These are phyloP conservation scores for Xylaria nigripes DNA, from an alignment of 495 filamentous ascomycete species.

Conservation along the genomic window DNA sequence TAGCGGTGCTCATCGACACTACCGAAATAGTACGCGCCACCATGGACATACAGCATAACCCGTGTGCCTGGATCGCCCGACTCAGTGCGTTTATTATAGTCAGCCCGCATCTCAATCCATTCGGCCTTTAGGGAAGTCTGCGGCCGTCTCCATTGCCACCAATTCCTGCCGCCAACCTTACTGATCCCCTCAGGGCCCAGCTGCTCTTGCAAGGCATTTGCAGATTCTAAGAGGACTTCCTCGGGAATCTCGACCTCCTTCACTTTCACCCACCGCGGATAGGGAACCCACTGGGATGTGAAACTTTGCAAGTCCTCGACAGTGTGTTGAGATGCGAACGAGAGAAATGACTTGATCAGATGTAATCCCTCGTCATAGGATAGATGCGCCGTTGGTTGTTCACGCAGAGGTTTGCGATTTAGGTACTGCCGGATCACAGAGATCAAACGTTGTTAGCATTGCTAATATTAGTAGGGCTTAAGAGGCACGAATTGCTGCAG, in stretches of 20 bases:
- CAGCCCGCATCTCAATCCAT: constrained; percentile 90
- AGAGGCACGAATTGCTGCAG: not conserved
- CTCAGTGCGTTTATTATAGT: constrained; percentile 64
- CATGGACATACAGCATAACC: constrained; percentile 90
- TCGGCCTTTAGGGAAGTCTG: constrained; percentile 63
- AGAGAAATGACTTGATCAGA: constrained; percentile 75
- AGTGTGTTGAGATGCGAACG: constrained; percentile 72
- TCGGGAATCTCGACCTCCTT: constrained; percentile 63
- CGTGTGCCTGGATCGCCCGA: constrained; percentile 50
- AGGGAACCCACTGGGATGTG: constrained; percentile 80
- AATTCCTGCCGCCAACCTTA: constrained; percentile 69
- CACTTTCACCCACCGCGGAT: constrained; percentile 78
- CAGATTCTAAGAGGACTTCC: constrained; percentile 51
- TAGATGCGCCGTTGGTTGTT: constrained; percentile 77
- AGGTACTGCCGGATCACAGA: constrained; percentile 53
- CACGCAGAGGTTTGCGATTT: constrained; percentile 61
- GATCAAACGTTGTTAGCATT: constrained; percentile 12
- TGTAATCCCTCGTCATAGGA: constrained; percentile 93
- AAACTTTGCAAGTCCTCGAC: constrained; percentile 90
- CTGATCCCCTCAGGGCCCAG: constrained; percentile 67
- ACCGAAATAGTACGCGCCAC: constrained; percentile 65
- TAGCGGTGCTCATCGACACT: constrained; percentile 93
- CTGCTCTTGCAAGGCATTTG: constrained; percentile 54
- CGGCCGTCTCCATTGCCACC: constrained; percentile 86
- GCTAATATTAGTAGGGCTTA: not conserved